Evolutionary conservation across 371 early-diverging fungal genomes (phyloP).

Genomic region (Mortierella sp.): DNA sequence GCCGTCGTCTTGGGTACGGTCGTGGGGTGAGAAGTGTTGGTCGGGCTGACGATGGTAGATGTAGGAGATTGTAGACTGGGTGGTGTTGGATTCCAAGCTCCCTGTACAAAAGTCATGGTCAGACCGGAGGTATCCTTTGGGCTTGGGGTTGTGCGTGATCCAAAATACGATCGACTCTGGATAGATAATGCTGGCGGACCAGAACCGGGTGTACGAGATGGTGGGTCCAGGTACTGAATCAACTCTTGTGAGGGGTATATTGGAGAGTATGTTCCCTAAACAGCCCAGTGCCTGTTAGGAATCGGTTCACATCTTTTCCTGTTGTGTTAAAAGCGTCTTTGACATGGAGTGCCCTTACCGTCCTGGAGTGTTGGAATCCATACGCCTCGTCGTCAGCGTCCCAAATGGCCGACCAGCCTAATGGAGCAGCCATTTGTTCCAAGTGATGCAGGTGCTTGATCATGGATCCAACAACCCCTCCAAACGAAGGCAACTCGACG

Average conservation of each 20-base stretch:
- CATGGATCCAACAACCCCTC: constrained; percentile 39
- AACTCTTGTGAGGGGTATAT: constrained; percentile 37
- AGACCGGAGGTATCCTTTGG: neutral
- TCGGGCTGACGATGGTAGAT: neutral
- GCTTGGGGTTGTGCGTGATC: neutral
- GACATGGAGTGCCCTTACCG: constrained; percentile 11
- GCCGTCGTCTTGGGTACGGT: neutral
- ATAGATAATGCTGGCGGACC: constrained; percentile 9
- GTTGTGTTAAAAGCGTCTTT: too few relatives aligned
- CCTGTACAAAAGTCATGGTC: neutral
- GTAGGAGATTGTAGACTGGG: neutral
- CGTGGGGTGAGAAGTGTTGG: neutral
- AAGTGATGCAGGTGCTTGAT: constrained; percentile 30
- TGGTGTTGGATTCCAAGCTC: neutral
- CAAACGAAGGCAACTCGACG: constrained; percentile 15
- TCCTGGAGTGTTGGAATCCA: constrained; percentile 34
- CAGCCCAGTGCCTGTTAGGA: too few relatives aligned
- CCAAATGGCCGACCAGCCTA: constrained; percentile 37
- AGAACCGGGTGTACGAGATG: constrained; percentile 1
- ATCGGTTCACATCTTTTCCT: too few relatives aligned
- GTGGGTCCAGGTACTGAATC: constrained; percentile 23
- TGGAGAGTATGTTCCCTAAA: constrained; percentile 41
- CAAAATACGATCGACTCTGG: constrained; percentile 5
- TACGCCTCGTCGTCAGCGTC: constrained; percentile 43
- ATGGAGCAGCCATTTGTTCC: constrained; percentile 27